These are phyloP conservation scores for Xylaria arbuscula DNA, from an alignment of 2,329 filamentous ascomycete species.

Conservation along the genomic window DNA sequence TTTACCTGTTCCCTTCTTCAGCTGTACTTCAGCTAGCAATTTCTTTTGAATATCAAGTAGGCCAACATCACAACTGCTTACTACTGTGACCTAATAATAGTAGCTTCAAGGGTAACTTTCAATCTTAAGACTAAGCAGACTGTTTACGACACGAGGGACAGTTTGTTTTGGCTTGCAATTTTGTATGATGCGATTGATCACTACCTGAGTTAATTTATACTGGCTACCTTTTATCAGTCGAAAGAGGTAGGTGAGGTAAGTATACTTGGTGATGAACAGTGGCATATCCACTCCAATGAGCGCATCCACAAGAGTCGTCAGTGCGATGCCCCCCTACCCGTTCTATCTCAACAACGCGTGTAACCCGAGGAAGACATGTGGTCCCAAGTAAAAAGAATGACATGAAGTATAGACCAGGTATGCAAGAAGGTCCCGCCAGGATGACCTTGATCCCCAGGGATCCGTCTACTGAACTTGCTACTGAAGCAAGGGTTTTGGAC, in stretches of 20 bases:
- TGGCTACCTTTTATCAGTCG: constrained; percentile 31
- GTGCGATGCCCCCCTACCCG: constrained; percentile 45
- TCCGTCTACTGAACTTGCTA: constrained; percentile 38
- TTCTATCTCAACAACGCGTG: constrained; percentile 43
- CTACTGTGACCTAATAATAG: constrained; percentile 6
- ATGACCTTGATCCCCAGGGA: constrained; percentile 40
- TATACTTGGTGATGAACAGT: constrained; percentile 35
- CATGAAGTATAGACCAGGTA: constrained; percentile 46
- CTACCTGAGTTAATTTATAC: constrained; percentile 44
- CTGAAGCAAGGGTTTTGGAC: constrained; percentile 30
- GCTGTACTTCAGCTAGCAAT: neutral
- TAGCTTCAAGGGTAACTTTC: neutral
- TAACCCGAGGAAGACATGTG: constrained; percentile 43
- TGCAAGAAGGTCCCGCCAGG: constrained; percentile 39
- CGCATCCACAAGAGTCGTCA: constrained; percentile 49
- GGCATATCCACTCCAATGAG: constrained; percentile 28
- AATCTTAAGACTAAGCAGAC: neutral
- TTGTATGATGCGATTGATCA: constrained; percentile 44
- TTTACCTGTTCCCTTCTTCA: neutral
- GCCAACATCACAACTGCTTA: neutral
- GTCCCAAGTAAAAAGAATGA: constrained; percentile 43
- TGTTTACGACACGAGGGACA: neutral
- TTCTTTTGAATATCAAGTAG: too few species aligned
- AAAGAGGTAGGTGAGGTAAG: constrained; percentile 35
- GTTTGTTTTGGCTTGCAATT: constrained; percentile 35